Conservation (phyloP, 2,329 filamentous ascomycete species). For the Colletotrichum horii region DNA sequence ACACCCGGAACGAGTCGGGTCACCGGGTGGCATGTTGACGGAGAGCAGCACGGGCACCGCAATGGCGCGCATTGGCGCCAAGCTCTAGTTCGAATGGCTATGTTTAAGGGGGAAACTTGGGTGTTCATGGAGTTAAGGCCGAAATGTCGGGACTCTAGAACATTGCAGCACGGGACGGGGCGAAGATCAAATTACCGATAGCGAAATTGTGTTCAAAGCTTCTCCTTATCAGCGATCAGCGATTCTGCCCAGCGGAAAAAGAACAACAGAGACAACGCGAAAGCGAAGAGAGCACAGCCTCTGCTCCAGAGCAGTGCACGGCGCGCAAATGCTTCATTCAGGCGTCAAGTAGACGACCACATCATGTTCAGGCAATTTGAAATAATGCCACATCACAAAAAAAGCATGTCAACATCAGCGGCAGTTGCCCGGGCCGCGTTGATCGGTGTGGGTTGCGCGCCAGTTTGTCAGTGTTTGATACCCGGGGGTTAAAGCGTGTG, state of each 20-base stretch:
- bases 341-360: background rate
- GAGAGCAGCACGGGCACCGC: background rate
- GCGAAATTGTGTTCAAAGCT: background rate
- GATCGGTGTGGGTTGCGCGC: background rate
- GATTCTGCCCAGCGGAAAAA: background rate
- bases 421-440: background rate
- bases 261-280: background rate
- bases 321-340: background rate
- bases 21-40: background rate
- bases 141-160: background rate
- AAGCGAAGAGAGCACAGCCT: background rate
- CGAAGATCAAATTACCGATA: constrained; percentile 1
- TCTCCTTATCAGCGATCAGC: background rate
- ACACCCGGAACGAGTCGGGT: background rate
- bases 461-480: background rate
- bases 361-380: background rate
- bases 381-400: background rate
- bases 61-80: background rate
- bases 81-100: background rate
- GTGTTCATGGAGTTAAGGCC: background rate
- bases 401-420: background rate
- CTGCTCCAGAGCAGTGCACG: background rate
- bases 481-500: too few relatives aligned
- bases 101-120: background rate
- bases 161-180: background rate